Evolutionary conservation across 331 rosid species (phyloP), one percentile per base, ranked within the genome.

Genomic region (Acacia pycnantha): DNA sequence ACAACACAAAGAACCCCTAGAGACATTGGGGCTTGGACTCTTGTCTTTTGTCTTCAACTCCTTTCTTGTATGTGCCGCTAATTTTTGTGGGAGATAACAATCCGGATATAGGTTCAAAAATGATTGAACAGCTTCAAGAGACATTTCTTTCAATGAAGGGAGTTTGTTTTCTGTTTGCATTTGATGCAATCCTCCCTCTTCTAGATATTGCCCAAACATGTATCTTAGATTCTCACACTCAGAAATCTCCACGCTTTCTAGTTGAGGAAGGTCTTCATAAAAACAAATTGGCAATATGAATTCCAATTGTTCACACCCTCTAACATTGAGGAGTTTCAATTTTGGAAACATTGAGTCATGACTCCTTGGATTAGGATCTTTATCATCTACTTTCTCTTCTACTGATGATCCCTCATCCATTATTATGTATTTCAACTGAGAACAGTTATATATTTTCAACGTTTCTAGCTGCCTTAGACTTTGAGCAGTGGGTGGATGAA

Each of bases 51-150:
- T 8, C 37, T 50, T 64, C 37, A 33, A 33, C 5, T 33, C 37
- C 37, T 33, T 0, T 2, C 37, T 33, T 33, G 37, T 33, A 33
- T 4, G 3, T 35, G 46, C 9, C 1, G 11, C 0, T 53, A 11
- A 19, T 19, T 19, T 19, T 6, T 53, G 27, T 1, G 15, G 11
- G 8, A 8, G 19, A 33, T 11, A 0, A 16, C 24, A 64, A 33
- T 62, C 11, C 4, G 43, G 53, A 16, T 35, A 80, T 15, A 80
- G 70, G 46, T 15, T 35, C 0, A 61, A 19, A 1, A 76, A 76
- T 37, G 51, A 50, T 6, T 81, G 81, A 2, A 58, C 4, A 0
- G 0, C 3, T 0, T 0, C 0, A 0, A 84, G 37, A 0, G 0
- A 0, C 19, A 84, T 0, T 9, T 0, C 0, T 35, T 14, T 2